Conservation (phyloP, 352 stramenopile species). For the Aphanomyces euteiches region DNA sequence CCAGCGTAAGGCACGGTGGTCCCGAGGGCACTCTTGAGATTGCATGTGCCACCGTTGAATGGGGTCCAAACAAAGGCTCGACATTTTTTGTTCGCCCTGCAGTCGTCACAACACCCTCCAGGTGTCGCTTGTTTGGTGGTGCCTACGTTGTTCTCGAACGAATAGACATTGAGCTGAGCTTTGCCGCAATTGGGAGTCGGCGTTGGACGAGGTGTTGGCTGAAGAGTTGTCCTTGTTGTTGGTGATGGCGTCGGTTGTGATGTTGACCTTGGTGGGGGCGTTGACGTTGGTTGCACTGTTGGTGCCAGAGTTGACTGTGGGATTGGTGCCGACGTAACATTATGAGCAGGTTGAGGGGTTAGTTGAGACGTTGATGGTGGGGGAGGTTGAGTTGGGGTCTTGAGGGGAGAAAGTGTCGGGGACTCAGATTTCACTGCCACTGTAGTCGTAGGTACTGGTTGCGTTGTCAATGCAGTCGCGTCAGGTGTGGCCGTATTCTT, state of each 20-base stretch:
- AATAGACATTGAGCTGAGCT: not conserved
- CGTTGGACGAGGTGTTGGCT: not conserved
- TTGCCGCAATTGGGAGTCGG: not conserved
- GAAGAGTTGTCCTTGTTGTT: not conserved
- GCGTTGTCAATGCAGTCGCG: no score
- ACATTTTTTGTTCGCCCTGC: not conserved
- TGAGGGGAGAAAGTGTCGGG: no score
- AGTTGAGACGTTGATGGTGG: not conserved
- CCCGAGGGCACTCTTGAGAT: constrained; percentile 22
- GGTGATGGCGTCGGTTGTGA: not conserved
- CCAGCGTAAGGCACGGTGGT: not conserved
- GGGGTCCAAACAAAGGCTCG: constrained; percentile 17
- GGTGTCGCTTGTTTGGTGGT: not conserved
- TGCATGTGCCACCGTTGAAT: constrained; percentile 18
- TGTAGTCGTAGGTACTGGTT: not conserved
- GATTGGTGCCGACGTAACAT: not conserved
- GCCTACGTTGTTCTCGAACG: not conserved
- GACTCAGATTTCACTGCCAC: not conserved
- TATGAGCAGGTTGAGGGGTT: not conserved
- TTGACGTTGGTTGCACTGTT: not conserved
- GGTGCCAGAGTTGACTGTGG: not conserved
- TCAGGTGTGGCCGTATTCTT: no score
- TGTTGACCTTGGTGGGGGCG: not conserved
- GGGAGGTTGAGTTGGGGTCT: not conserved
- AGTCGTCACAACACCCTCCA: not conserved